Evolutionary conservation across 345 rosid genomes (phyloP).

Genomic region (Garcia nutans): DNA sequence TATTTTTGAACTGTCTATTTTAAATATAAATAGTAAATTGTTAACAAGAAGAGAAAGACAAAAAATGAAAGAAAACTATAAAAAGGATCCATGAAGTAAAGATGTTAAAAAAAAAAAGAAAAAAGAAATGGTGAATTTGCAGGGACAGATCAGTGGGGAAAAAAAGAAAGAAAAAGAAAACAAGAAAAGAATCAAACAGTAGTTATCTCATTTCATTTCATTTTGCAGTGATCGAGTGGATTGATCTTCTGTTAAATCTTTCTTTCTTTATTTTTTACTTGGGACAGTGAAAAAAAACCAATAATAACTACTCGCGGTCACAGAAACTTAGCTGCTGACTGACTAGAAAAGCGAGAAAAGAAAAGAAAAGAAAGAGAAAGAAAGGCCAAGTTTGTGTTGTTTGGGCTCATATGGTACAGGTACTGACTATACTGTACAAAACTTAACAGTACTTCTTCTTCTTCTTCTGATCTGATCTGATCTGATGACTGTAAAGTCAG

Average conservation of each 20-base stretch:
- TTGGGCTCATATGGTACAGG: constrained; percentile 18
- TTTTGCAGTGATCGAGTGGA: not conserved
- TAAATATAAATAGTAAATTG: not conserved
- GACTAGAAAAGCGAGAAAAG: too few relatives aligned
- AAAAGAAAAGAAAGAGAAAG: not conserved
- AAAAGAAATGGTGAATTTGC: not conserved
- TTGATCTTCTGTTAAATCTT: not conserved
- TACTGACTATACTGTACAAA: not conserved
- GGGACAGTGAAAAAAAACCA: not conserved
- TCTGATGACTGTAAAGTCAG: constrained; percentile 24
- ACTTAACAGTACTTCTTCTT: constrained; percentile 14
- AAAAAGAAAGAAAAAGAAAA: not conserved
- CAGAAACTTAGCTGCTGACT: not conserved
- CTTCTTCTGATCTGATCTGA: too few relatives aligned
- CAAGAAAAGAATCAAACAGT: constrained; percentile 13
- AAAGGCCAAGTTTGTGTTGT: constrained; percentile 9
- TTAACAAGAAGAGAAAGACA: not conserved
- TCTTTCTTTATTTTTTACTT: not conserved
- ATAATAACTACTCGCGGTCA: constrained; percentile 2
- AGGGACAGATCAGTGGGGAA: constrained; percentile 24
- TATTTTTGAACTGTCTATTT: too few relatives aligned
- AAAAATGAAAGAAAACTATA: constrained; percentile 2
- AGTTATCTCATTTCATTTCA: constrained; percentile 1
- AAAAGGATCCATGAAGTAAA: constrained; percentile 8
- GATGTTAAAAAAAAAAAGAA: not conserved